Percentiles rank a stretch among this genome's conserved stretches.
Conservation (phyloP, 129 eudicot genomes). For the Chrysanthemum seticuspe region DNA sequence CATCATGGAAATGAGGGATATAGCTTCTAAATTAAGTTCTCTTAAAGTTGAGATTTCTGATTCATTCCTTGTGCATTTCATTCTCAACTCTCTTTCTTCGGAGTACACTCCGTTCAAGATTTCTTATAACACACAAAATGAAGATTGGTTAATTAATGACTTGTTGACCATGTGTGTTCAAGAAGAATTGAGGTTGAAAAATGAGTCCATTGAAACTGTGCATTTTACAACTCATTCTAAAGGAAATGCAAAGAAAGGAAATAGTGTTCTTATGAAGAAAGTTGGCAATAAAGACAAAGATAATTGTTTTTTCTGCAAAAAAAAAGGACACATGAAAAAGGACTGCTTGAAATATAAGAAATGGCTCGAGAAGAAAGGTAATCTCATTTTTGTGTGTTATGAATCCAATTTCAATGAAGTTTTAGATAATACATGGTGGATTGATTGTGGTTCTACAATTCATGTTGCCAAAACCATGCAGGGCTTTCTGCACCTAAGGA, state of each 20-base stretch:
- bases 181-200: neutral
- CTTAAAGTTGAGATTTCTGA: no score
- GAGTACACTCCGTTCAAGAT: neutral
- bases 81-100: neutral
- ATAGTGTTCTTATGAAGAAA: neutral
- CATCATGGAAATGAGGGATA: no score
- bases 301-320: neutral
- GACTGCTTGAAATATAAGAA: neutral
- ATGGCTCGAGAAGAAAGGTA: neutral
- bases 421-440: conserved; percentile 1
- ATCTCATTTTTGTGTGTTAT: neutral
- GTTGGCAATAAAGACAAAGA: neutral
- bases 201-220: neutral
- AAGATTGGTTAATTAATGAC: neutral
- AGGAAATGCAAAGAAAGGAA: neutral
- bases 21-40: no score
- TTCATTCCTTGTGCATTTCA: neutral
- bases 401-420: neutral
- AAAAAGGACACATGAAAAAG: neutral
- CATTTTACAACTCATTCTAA: neutral
- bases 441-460: neutral
- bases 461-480: neutral
- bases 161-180: conserved; percentile 2
- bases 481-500: conserved; percentile 1
- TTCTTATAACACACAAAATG: neutral